Evolutionary conservation across 768 basidiomycete genomes (phyloP).

Genomic region (Lentinula boryana): DNA sequence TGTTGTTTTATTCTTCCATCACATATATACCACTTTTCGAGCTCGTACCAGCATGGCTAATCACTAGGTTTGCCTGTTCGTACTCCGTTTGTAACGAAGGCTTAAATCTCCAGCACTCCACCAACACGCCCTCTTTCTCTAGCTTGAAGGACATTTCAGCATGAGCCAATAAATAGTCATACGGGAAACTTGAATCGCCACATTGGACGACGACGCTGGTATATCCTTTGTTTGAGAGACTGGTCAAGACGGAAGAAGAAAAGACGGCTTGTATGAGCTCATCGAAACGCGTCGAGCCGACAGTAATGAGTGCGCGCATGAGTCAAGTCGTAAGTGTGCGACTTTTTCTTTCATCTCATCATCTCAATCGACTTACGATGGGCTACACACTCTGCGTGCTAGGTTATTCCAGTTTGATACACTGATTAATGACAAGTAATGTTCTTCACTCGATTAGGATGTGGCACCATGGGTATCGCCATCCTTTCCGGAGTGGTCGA

Average conservation of each 20-base stretch:
- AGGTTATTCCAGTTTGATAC: slow-evolving; percentile 34
- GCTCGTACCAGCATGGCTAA: slow-evolving; percentile 86
- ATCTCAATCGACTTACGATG: slow-evolving; percentile 37
- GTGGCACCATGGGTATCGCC: slow-evolving; percentile 98
- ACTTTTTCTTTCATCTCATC: neutral
- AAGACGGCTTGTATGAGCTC: slow-evolving; percentile 57
- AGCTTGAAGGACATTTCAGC: slow-evolving; percentile 19
- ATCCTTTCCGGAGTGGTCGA: slow-evolving; percentile 89
- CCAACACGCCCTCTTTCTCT: slow-evolving; percentile 35
- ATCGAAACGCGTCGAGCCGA: slow-evolving; percentile 88
- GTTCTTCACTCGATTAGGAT: slow-evolving; percentile 47
- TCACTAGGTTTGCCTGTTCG: slow-evolving; percentile 65
- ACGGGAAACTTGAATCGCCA: slow-evolving; percentile 57
- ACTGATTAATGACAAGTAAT: slow-evolving; percentile 10
- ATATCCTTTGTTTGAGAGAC: slow-evolving; percentile 52
- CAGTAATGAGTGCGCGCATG: slow-evolving; percentile 69
- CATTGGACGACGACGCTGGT: slow-evolving; percentile 65
- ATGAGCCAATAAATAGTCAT: slow-evolving; percentile 20
- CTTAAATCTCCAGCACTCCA: slow-evolving; percentile 73
- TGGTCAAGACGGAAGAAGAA: slow-evolving; percentile 49
- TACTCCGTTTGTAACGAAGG: slow-evolving; percentile 64
- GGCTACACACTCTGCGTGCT: slow-evolving; percentile 90
- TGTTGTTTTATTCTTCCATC: neutral
- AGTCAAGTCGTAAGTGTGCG: neutral
- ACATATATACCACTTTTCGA: slow-evolving; percentile 3